Evolutionary conservation across 1,139 yeast genomes (phyloP).

Genomic region (Blastobotrys arbuscula): DNA sequence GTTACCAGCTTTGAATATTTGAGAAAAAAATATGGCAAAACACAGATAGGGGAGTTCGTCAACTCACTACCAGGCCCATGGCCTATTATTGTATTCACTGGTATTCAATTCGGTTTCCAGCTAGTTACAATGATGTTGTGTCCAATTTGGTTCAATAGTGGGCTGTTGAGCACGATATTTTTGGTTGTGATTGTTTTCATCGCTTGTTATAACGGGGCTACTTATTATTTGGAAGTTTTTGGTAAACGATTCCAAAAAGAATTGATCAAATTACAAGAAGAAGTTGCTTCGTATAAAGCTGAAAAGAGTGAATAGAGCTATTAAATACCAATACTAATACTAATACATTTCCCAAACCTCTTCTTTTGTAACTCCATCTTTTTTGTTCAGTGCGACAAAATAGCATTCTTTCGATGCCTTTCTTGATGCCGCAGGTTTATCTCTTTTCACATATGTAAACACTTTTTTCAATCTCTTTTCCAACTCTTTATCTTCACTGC

Average conservation of each 20-base stretch:
- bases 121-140: conserved; percentile 83
- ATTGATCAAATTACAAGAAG: conserved; percentile 61
- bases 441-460: conserved; percentile 53
- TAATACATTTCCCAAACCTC: conserved; percentile 34
- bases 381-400: conserved; percentile 57
- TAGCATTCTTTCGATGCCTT: conserved; percentile 63
- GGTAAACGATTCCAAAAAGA: conserved; percentile 80
- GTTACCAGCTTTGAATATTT: conserved; percentile 85
- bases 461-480: conserved; percentile 52
- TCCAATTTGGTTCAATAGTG: conserved; percentile 76
- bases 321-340: background rate
- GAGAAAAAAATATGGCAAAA: conserved; percentile 61
- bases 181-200: conserved; percentile 64
- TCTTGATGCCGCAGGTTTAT: conserved; percentile 57
- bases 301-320: background rate
- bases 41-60: conserved; percentile 68
- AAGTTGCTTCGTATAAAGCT: conserved; percentile 40
- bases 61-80: conserved; percentile 76
- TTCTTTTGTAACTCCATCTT: conserved; percentile 42
- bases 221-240: conserved; percentile 86
- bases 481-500: conserved; percentile 59
- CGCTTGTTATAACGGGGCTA: conserved; percentile 91
- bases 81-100: conserved; percentile 79
- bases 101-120: conserved; percentile 84
- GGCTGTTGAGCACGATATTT: conserved; percentile 61